These are phyloP conservation scores for Irpex sp. DNA, from an alignment of 1,284 basidiomycete genomes.

Conservation along the genomic window DNA sequence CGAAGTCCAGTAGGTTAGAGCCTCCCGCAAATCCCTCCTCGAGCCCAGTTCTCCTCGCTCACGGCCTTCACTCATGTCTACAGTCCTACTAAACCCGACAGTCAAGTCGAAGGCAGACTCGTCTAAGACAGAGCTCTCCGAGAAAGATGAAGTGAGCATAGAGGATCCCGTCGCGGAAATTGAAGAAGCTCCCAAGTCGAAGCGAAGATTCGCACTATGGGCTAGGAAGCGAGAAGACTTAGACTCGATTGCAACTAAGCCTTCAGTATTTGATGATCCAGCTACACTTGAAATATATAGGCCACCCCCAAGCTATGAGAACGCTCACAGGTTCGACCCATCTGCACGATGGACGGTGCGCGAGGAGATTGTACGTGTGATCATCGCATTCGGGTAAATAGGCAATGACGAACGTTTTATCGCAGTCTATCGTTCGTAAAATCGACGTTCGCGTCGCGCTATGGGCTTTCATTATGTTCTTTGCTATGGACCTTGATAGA, in stretches of 20 bases:
- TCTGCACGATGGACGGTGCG: constrained; percentile 65
- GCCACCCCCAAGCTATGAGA: constrained; percentile 59
- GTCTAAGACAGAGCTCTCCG: neutral
- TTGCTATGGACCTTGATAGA: constrained; percentile 50
- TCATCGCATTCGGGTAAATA: neutral
- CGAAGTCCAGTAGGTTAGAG: neutral
- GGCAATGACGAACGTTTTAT: neutral
- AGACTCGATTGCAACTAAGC: constrained; percentile 31
- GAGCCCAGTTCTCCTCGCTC: neutral
- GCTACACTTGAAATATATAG: constrained; percentile 47
- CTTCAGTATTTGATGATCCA: constrained; percentile 44
- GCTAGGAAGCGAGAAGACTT: constrained; percentile 21
- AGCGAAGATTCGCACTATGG: constrained; percentile 16
- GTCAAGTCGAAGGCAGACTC: neutral
- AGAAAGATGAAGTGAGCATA: constrained; percentile 8
- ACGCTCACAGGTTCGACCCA: constrained; percentile 62
- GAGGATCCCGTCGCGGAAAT: neutral
- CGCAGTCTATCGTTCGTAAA: constrained; percentile 52
- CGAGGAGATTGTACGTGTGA: constrained; percentile 53
- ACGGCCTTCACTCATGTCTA: constrained; percentile 4
- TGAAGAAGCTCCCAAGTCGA: neutral
- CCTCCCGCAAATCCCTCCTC: too few species aligned
- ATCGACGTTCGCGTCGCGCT: constrained; percentile 61
- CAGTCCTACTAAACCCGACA: neutral
- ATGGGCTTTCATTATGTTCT: constrained; percentile 67